Evolutionary conservation across 345 rosid species (phyloP).

Genomic region (Kandelia obovata): DNA sequence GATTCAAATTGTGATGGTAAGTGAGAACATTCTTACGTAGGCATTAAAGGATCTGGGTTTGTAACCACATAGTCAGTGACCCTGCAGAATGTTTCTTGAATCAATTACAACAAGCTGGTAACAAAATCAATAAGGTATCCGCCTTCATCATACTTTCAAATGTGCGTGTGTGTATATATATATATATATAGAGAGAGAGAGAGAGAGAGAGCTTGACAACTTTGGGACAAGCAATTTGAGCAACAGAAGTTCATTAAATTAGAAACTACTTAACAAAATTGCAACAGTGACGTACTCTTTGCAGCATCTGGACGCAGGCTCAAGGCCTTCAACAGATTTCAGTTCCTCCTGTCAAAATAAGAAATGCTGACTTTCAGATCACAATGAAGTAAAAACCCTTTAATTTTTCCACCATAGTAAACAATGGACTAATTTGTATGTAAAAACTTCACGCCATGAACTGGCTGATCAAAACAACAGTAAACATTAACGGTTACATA

Average conservation of each 20-base stretch:
- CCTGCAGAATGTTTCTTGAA: conserved; percentile 22
- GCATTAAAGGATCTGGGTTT: conserved; percentile 69
- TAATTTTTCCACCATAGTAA: no score
- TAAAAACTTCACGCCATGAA: background rate
- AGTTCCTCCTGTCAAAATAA: conserved; percentile 57
- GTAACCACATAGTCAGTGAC: conserved; percentile 59
- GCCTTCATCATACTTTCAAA: background rate
- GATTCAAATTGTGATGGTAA: background rate
- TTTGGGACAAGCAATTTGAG: background rate
- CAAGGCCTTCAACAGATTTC: conserved; percentile 51
- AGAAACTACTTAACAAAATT: conserved; percentile 4
- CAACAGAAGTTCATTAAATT: background rate
- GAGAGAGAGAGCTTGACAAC: background rate
- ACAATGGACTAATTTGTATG: background rate
- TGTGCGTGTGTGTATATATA: no score
- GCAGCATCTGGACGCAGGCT: conserved; percentile 75
- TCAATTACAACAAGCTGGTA: conserved; percentile 3
- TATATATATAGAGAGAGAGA: background rate
- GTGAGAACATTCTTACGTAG: conserved; percentile 33
- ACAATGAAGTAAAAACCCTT: background rate
- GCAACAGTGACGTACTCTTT: conserved; percentile 60
- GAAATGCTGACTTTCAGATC: background rate
- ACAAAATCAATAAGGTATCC: background rate
- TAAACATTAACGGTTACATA: background rate
- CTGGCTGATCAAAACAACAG: background rate